These are phyloP conservation scores for Venturia carpophila DNA, from an alignment of 2,329 filamentous ascomycete genomes.

Conservation along the genomic window DNA sequence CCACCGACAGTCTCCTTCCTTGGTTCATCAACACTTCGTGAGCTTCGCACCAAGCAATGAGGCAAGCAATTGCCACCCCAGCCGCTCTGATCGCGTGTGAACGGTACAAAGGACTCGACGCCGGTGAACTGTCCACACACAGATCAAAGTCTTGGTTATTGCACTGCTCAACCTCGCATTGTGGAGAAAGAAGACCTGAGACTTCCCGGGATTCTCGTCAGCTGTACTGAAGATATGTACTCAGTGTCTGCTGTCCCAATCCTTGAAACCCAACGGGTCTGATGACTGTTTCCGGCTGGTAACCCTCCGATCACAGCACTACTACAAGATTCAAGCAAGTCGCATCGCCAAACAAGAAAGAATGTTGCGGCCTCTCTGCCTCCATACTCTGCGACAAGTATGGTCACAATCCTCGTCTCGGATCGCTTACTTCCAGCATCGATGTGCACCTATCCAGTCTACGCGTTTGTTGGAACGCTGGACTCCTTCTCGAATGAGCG, in stretches of 20 bases:
- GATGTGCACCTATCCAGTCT: background rate
- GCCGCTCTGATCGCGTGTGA: background rate
- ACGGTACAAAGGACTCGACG: background rate
- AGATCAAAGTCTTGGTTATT: background rate
- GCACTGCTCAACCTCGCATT: background rate
- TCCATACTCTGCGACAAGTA: background rate
- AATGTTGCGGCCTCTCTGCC: background rate
- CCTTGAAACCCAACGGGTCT: background rate
- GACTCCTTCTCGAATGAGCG: background rate
- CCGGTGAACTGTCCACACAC: background rate
- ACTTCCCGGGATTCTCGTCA: background rate
- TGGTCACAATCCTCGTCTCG: slow-evolving; percentile 6
- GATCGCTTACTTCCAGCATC: background rate
- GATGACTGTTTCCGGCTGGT: background rate
- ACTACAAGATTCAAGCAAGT: background rate
- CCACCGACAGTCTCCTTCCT: background rate
- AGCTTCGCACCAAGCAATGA: too few relatives aligned
- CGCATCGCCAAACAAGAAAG: background rate
- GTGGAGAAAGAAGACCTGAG: too few relatives aligned
- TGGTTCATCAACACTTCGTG: too few relatives aligned
- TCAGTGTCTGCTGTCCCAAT: background rate
- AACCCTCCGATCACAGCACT: background rate
- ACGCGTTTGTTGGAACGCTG: background rate
- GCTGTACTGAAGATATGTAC: background rate
- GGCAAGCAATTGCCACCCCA: too few relatives aligned